These are phyloP conservation scores for Lumnitzera littorea DNA, from an alignment of 345 rosid species.

Conservation along the genomic window DNA sequence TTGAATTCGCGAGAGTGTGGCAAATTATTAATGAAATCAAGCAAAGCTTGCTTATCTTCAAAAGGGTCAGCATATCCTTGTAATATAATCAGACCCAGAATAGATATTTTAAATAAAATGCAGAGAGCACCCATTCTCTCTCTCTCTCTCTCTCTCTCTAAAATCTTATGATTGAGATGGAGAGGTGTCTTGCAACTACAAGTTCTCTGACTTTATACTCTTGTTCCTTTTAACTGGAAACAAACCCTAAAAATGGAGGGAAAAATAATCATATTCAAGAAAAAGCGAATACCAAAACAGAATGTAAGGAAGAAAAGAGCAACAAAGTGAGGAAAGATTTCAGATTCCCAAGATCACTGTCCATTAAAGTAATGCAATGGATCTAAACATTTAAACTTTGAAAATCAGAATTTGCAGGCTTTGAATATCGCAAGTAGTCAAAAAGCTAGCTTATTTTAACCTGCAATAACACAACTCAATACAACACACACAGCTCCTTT, in stretches of 20 bases:
- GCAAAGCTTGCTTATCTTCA: conserved; percentile 71
- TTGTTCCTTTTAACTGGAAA: conserved; percentile 11
- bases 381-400: conserved; percentile 24
- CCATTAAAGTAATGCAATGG: conserved; percentile 30
- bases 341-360: conserved; percentile 52
- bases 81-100: conserved; percentile 23
- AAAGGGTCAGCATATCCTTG: conserved; percentile 39
- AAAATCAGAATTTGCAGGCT: conserved; percentile 32
- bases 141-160: conserved; percentile 10
- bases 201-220: neutral
- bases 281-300: conserved; percentile 13
- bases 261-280: conserved; percentile 3
- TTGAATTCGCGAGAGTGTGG: conserved; percentile 45
- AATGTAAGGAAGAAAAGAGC: conserved; percentile 26
- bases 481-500: conserved; percentile 21
- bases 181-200: conserved; percentile 40
- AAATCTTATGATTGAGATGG: conserved; percentile 26
- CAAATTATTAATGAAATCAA: conserved; percentile 41
- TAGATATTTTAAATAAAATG: conserved; percentile 28
- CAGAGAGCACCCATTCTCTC: conserved; percentile 20
- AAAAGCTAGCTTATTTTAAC: conserved; percentile 8
- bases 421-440: conserved; percentile 27
- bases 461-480: neutral
- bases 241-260: conserved; percentile 7
- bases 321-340: conserved; percentile 15